Evolutionary conservation across 768 basidiomycete species (phyloP).

Genomic region (Russula earlei): DNA sequence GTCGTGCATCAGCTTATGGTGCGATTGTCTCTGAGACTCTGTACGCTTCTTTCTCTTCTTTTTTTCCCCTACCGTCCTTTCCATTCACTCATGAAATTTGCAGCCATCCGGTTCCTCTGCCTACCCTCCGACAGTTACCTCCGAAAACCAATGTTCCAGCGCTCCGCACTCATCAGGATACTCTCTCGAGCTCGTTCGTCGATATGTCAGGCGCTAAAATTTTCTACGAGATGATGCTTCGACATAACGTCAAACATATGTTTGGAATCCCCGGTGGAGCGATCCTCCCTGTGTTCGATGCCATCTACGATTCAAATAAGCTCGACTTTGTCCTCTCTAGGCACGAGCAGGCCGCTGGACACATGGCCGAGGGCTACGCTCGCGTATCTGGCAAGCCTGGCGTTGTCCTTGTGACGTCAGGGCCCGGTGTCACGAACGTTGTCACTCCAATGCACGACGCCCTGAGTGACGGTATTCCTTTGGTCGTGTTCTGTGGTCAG

Average conservation of each 20-base stretch:
- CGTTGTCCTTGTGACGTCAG: constrained; percentile 95
- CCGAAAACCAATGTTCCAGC: constrained; percentile 30
- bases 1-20: no score
- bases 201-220: constrained; percentile 95
- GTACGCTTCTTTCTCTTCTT: no score
- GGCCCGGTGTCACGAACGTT: constrained; percentile 96
- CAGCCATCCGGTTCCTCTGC: constrained; percentile 58
- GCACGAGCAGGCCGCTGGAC: constrained; percentile 96
- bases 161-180: constrained; percentile 32
- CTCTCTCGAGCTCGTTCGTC: constrained; percentile 73
- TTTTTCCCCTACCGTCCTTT: no score
- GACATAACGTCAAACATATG: constrained; percentile 90
- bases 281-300: constrained; percentile 97
- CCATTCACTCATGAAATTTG: not conserved
- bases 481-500: constrained; percentile 94
- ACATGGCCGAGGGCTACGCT: constrained; percentile 99
- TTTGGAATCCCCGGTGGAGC: constrained; percentile 98
- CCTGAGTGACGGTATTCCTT: constrained; percentile 83
- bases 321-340: constrained; percentile 94
- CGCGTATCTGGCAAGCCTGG: constrained; percentile 96
- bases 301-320: constrained; percentile 91
- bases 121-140: constrained; percentile 43
- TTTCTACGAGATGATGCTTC: constrained; percentile 99
- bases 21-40: no score
- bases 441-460: constrained; percentile 98